A percentile compares a stretch with the other conserved stretches of the same genome.
phyloP scores from a whole-genome alignment of 2,329 filamentous ascomycete genomes.

The Clarireedia monteithiana region DNA sequence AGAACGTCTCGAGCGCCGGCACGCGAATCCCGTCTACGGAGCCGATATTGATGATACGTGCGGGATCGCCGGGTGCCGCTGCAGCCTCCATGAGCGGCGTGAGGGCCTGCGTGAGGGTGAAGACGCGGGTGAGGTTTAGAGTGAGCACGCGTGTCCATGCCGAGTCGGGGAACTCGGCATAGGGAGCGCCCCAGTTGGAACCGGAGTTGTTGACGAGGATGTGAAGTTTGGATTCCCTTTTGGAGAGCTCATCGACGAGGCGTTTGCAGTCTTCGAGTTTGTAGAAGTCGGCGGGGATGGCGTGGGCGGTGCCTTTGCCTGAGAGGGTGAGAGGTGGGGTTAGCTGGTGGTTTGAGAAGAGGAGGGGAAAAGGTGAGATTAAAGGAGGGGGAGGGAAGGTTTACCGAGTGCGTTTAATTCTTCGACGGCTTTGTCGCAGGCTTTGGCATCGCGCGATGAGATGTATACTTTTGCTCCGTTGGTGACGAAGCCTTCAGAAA shows the following conservation, averaged over 20 bases:
- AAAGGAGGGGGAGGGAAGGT: background rate
- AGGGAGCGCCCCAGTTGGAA: constrained; percentile 54
- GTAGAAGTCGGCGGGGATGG: constrained; percentile 54
- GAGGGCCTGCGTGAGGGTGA: constrained; percentile 56
- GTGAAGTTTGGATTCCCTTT: constrained; percentile 46
- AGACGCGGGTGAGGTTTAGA: constrained; percentile 55
- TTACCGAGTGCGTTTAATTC: constrained; percentile 47
- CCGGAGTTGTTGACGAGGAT: constrained; percentile 61
- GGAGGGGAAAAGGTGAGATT: background rate
- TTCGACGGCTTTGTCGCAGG: constrained; percentile 50
- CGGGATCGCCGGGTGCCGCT: constrained; percentile 36
- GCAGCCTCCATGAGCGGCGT: constrained; percentile 53
- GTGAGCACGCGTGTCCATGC: constrained; percentile 53
- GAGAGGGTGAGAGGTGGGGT: background rate
- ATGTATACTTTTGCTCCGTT: constrained; percentile 66
- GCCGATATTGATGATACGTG: constrained; percentile 58
- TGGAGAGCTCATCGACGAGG: constrained; percentile 49
- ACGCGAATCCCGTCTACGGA: constrained; percentile 55
- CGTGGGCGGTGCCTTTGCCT: constrained; percentile 46
- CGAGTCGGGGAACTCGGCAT: constrained; percentile 50
- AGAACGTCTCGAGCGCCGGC: constrained; percentile 49
- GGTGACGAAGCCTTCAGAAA: constrained; percentile 55
- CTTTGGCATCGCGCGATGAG: constrained; percentile 54
- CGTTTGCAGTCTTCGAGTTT: constrained; percentile 50
- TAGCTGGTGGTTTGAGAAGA: background rate